Evolutionary conservation across 768 basidiomycete species (phyloP), one percentile per base, ranked within the genome.

Genomic region (Tylopilus plumbeoviolaceoides): DNA sequence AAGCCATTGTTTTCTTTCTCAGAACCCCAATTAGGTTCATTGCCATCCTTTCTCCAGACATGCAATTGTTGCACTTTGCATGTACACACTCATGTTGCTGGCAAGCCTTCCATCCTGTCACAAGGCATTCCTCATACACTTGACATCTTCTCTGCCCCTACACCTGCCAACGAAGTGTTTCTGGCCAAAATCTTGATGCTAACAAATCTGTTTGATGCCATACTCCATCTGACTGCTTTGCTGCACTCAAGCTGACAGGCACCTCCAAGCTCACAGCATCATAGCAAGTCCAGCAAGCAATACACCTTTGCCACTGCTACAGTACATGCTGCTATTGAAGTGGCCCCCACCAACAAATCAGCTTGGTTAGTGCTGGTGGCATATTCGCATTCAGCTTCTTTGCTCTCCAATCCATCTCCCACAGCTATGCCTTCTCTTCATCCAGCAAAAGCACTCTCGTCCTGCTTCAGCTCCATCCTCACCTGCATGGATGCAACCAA

Each of bases 401-500:
- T 62, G 30, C 68, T 75, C 12, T 70, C 74, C 44, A 71, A 76
- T 47, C 80, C 79, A 15, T 12, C 33, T 12, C 33, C 33, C 14
- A 11, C 4, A 15, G 33, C 14, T 12, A 33, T 11, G 12, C 33
- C 33, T 33, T 33, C 33, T 12, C 33, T 33, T 33, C 33, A 33
- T 53, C 84, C 85, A 2, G 79, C 84, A 47, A 78, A 78, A 48
- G 77, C 77, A 33, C 66, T 83, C 28, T 80, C 84, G 14, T 79
- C 81, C 7, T 93, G 91, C 71, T 84, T 81, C 63, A 60, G 71
- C 3, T 76, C 78, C 21, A 66, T 69, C 18, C 75, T 80, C 21
- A 67, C 73, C 1, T 93, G 91, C 67, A 70, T 63, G 25, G 81
- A 85, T 57, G 73, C 74, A 45, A 93, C 91, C 7, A 74, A 73